Evolutionary conservation across 768 basidiomycete genomes (phyloP).

Genomic region (Rhizopogon salebrosus): DNA sequence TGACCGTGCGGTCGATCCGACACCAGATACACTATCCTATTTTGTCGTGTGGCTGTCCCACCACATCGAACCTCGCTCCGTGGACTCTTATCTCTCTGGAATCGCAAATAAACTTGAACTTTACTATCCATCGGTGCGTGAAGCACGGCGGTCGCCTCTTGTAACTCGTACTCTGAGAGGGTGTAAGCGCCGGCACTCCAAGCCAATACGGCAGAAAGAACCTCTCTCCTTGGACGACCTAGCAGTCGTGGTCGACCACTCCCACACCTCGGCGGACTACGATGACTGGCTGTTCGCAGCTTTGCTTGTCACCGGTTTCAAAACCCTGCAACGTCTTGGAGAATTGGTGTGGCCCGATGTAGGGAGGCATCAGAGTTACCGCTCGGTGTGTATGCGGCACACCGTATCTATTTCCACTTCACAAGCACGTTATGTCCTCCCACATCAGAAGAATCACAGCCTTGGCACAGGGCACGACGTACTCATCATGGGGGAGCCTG

Average conservation of each 20-base stretch:
- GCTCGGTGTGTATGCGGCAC: background rate
- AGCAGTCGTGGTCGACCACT: too few relatives aligned
- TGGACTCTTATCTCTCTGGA: conserved; percentile 33
- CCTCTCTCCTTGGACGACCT: background rate
- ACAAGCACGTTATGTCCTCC: too few relatives aligned
- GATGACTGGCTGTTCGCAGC: background rate
- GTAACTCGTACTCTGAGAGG: background rate
- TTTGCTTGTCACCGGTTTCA: background rate
- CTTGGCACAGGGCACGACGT: too few relatives aligned
- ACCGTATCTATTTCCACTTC: too few relatives aligned
- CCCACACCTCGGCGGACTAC: too few relatives aligned
- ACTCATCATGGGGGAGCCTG: too few relatives aligned
- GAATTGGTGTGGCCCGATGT: background rate
- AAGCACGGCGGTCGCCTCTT: background rate
- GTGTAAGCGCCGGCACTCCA: background rate
- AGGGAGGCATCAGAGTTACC: background rate
- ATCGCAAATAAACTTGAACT: conserved; percentile 26
- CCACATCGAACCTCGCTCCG: conserved; percentile 32
- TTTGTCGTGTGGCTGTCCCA: conserved; percentile 30
- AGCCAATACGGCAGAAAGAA: background rate
- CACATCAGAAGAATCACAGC: too few relatives aligned
- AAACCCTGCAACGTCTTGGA: background rate
- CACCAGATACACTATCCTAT: conserved; percentile 31
- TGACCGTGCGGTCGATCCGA: conserved; percentile 29
- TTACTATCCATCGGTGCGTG: conserved; percentile 25